phyloP scores from a whole-genome alignment of 2,329 filamentous ascomycete species.

The Cladosporium halotolerans region DNA sequence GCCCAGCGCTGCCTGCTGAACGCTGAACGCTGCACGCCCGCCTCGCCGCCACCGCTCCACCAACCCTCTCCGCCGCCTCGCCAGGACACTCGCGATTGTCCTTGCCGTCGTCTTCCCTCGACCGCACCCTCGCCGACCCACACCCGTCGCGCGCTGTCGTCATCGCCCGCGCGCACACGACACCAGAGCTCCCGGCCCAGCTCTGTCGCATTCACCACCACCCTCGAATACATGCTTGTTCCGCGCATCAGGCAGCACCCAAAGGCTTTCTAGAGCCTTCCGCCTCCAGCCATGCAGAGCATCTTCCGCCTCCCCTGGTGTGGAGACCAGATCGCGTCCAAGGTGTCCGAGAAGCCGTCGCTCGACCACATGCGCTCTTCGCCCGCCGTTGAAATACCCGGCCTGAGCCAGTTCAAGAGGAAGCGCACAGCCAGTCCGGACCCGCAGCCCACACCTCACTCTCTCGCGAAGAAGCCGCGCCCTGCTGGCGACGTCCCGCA shows the following conservation, averaged over 20 bases:
- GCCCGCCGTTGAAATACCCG: slow-evolving; percentile 41
- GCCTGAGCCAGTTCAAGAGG: slow-evolving; percentile 51
- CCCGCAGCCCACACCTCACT: slow-evolving; percentile 18
- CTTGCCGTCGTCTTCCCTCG: neutral
- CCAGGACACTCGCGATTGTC: neutral
- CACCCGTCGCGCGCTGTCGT: neutral
- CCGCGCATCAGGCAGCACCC: slow-evolving; percentile 15
- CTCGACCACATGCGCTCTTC: slow-evolving; percentile 17
- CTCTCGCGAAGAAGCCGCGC: slow-evolving; percentile 7
- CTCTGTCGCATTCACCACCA: slow-evolving; percentile 20
- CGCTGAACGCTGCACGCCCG: neutral
- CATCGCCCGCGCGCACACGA: neutral
- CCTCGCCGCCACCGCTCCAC: neutral
- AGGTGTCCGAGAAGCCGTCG: slow-evolving; percentile 27
- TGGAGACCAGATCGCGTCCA: slow-evolving; percentile 28
- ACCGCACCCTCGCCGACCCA: slow-evolving; percentile 2
- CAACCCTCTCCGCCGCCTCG: neutral
- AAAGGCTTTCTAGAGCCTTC: slow-evolving; percentile 15
- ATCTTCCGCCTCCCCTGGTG: slow-evolving; percentile 47
- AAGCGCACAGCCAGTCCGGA: slow-evolving; percentile 49
- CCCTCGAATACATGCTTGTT: slow-evolving; percentile 22
- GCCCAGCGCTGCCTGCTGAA: neutral
- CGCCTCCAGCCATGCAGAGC: slow-evolving; percentile 40
- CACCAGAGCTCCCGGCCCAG: neutral
- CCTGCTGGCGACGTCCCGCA: slow-evolving; percentile 7